Percentiles rank a stretch among this genome's conserved stretches.
Evolutionary conservation across 2,329 filamentous ascomycete genomes (phyloP).

Genomic region (Microcera coccophila): DNA sequence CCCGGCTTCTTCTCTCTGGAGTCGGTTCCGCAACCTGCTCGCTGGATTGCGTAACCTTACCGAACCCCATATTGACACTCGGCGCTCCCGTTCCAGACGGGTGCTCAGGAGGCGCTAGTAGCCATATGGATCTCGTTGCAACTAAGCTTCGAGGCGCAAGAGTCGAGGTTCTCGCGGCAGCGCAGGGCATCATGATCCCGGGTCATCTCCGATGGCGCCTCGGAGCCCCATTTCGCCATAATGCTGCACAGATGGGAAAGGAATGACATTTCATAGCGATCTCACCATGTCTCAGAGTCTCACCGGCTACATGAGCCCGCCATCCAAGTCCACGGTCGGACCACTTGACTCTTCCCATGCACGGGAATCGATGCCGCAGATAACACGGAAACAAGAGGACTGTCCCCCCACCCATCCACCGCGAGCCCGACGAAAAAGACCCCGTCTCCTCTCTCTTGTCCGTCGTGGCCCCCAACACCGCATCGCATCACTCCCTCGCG

Average conservation of each 20-base stretch:
- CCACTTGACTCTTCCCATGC: conserved; percentile 1
- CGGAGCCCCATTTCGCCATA: too few species aligned
- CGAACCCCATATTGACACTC: conserved; percentile 3
- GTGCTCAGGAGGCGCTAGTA: not conserved
- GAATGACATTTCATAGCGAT: too few species aligned
- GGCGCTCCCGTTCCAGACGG: conserved; percentile 7
- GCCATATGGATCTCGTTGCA: too few species aligned
- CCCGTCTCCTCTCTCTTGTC: too few species aligned
- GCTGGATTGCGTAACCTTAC: conserved; percentile 10
- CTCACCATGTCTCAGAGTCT: too few species aligned
- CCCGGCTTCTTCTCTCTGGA: not conserved
- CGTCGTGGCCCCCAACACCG: too few species aligned
- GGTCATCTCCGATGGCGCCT: not conserved
- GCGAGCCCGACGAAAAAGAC: too few species aligned
- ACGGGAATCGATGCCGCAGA: conserved; percentile 13
- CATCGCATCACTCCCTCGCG: too few species aligned
- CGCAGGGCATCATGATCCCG: conserved; percentile 2
- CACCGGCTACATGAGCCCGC: too few species aligned
- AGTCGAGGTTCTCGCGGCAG: not conserved
- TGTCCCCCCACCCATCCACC: conserved; percentile 14
- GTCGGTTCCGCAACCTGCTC: conserved; percentile 2
- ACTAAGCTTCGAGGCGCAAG: too few species aligned
- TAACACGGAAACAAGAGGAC: conserved; percentile 21
- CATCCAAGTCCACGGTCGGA: too few species aligned
- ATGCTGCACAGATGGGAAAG: not conserved